Base-by-base conservation (phyloP, 139 green algal genomes). In the Chlorella sp. region DNA sequence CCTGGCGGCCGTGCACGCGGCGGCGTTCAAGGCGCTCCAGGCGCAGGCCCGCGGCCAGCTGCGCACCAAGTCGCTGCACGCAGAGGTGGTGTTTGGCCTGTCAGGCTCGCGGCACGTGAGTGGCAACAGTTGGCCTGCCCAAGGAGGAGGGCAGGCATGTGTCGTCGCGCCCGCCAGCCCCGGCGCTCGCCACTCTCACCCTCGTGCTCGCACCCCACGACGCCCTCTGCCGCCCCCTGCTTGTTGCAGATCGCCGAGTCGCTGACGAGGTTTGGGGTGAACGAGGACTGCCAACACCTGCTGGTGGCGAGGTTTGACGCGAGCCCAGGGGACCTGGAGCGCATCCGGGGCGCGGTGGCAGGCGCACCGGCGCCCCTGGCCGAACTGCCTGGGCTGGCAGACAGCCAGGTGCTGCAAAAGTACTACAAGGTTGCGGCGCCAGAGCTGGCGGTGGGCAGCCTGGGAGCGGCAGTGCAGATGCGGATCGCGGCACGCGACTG, bases 1-100 rank as follows among this genome's bases (percentile, higher is more conserved):
- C 72, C 40, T 84, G 8, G 81, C 89, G 25, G 62, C 82, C n/a
- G 21, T 91, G 38, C 81, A 77, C 27, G 36, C 84, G 17, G 77
- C 87, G 19, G 88, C 80, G 1, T 48, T 77, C 36, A 76, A 85
- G 36, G 87, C 82, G 5, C 40, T 90, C 36, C 40, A 59, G 7
- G 53, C 72, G 6, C 8, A 85, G 36, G n/a, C 48, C 1, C 63
- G 68, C 0, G 59, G 64, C 31, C 64, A 65, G 19, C 59, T 93
- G 56, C 66, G 46, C 31, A 87, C 81, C 40, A 73, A 72, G 8
- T 82, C 66, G 5, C 38, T 92, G 40, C 87, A 93, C 53, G 71
- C 87, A 17, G 88, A 93, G 82, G 79, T 93, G 21, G 79, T 92
- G 1, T 91, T 82, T 59, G 76, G 73, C 58, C 41, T 93, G 12